Evolutionary conservation across 768 basidiomycete species (phyloP), one percentile per base, ranked within the genome.

Genomic region (Chalciporus piperatus): DNA sequence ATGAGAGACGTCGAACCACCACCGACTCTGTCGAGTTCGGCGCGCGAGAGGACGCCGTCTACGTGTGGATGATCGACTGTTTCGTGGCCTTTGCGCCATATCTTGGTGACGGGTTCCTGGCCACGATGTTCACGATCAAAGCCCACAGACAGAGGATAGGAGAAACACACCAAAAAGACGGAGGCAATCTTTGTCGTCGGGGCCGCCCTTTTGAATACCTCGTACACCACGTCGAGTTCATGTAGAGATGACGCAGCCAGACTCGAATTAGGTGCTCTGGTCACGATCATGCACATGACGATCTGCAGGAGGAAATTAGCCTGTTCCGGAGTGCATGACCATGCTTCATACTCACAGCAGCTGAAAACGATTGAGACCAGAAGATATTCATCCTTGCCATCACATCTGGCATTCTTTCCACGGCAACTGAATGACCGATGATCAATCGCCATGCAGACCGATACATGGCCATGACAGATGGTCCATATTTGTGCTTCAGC

Each of bases 381-480:
- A 79, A 65, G 10, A 82, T 55, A 14, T 72, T 74, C 27, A 81
- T 58, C 10, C 85, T 71, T 8, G 72, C 63, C 4, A 81, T 59
- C 6, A 80, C 54, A 2, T 73, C 65, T 1, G 80, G 76, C 5
- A 72, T 66, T 17, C 59, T 52, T 14, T 64, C 62, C 68, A 76
- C 79, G 1, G 74, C 67, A n/a, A 74, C 64, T 16, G 70, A 68
- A 46, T 85, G 68, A 0, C 74, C 73, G 41, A 78, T 73, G 37
- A 83, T 79, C 27, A 87, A 59, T 14, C 86, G 72, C 81, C 84
- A 88, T 4, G 85, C 82, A 2, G 84, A 85, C 2, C 85, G 83
- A 66, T 86, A 89, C 13, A 81, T 79, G 0, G 88, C 83, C 65
- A 85, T 76, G 6, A 88, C 83, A 1, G 88, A 90, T 1, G 83